These are phyloP conservation scores for Aspergillus novoparasiticus DNA, from an alignment of 2,329 filamentous ascomycete genomes.

Conservation along the genomic window DNA sequence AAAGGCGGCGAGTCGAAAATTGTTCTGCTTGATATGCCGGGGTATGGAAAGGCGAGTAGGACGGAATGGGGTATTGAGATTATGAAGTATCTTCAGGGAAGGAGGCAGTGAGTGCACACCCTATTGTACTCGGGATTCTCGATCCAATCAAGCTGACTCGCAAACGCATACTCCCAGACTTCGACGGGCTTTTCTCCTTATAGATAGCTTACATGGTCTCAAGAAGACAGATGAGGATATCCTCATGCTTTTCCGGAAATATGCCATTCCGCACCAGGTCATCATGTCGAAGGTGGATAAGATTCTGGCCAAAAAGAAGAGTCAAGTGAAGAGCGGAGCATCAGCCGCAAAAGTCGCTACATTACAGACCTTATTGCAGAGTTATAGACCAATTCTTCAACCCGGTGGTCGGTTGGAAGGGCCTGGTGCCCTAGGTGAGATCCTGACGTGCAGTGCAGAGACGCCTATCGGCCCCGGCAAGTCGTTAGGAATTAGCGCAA, in stretches of 20 bases:
- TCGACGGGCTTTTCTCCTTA: slow-evolving; percentile 63
- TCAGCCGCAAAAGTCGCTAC: slow-evolving; percentile 29
- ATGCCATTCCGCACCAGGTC: slow-evolving; percentile 65
- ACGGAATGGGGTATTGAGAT: slow-evolving; percentile 68
- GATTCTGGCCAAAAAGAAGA: slow-evolving; percentile 44
- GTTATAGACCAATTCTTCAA: slow-evolving; percentile 46
- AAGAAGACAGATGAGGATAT: slow-evolving; percentile 63
- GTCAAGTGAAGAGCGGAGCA: slow-evolving; percentile 35
- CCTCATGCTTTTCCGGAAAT: slow-evolving; percentile 56
- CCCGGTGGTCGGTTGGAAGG: slow-evolving; percentile 43
- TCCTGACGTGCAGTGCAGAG: slow-evolving; percentile 61
- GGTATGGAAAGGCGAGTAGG: slow-evolving; percentile 66
- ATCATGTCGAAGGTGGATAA: slow-evolving; percentile 69
- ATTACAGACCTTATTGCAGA: slow-evolving; percentile 44
- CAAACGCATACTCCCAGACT: slow-evolving; percentile 41
- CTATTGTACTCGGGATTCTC: neutral
- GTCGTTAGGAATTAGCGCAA: slow-evolving; percentile 61
- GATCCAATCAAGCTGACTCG: neutral
- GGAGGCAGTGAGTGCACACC: slow-evolving; percentile 56
- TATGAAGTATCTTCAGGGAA: slow-evolving; percentile 65
- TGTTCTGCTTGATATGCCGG: slow-evolving; percentile 70
- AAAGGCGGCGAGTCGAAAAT: slow-evolving; percentile 50
- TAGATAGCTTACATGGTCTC: slow-evolving; percentile 65
- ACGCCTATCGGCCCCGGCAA: slow-evolving; percentile 49
- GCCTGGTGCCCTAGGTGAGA: slow-evolving; percentile 56